A percentile compares a stretch with the other conserved stretches of the same genome.
These are phyloP conservation scores for Daedaleopsis sinensis DNA, from an alignment of 768 basidiomycete species.

Conservation along the genomic window DNA sequence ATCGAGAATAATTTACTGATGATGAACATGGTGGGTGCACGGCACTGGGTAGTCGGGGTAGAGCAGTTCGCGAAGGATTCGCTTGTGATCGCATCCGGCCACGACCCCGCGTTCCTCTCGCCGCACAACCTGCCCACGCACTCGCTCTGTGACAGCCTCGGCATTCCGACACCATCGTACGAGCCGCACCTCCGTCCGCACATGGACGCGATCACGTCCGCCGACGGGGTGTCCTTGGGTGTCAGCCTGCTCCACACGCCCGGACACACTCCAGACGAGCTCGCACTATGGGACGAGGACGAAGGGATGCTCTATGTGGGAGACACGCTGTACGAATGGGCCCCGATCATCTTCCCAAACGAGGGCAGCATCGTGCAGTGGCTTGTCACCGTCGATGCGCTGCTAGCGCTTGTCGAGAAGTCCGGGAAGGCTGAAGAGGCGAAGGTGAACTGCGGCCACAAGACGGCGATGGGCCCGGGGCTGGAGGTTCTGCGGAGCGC, in stretches of 20 bases:
- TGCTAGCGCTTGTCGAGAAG: slow-evolving; percentile 44
- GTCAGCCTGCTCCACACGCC: slow-evolving; percentile 55
- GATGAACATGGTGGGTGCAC: slow-evolving; percentile 2
- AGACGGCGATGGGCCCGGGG: slow-evolving; percentile 48
- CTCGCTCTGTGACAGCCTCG: slow-evolving; percentile 47
- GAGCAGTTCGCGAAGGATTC: slow-evolving; percentile 54
- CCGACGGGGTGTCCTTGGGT: slow-evolving; percentile 33
- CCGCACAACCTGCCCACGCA: slow-evolving; percentile 43
- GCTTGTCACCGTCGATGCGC: slow-evolving; percentile 46
- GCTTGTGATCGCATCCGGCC: slow-evolving; percentile 49
- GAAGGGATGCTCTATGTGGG: slow-evolving; percentile 61
- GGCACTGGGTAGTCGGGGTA: slow-evolving; percentile 42
- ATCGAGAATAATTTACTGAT: neutral
- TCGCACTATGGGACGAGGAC: slow-evolving; percentile 52
- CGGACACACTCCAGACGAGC: slow-evolving; percentile 60
- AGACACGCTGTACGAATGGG: slow-evolving; percentile 58
- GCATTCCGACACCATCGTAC: slow-evolving; percentile 48
- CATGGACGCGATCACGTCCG: slow-evolving; percentile 35
- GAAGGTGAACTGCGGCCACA: slow-evolving; percentile 53
- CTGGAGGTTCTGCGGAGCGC: slow-evolving; percentile 45
- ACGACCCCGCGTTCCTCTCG: slow-evolving; percentile 48
- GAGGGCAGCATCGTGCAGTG: slow-evolving; percentile 56
- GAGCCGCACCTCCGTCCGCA: slow-evolving; percentile 50
- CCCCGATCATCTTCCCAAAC: slow-evolving; percentile 55
- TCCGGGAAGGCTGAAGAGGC: slow-evolving; percentile 6